Evolutionary conservation across 2,329 filamentous ascomycete species (phyloP).

Genomic region (Curvularia sp.): DNA sequence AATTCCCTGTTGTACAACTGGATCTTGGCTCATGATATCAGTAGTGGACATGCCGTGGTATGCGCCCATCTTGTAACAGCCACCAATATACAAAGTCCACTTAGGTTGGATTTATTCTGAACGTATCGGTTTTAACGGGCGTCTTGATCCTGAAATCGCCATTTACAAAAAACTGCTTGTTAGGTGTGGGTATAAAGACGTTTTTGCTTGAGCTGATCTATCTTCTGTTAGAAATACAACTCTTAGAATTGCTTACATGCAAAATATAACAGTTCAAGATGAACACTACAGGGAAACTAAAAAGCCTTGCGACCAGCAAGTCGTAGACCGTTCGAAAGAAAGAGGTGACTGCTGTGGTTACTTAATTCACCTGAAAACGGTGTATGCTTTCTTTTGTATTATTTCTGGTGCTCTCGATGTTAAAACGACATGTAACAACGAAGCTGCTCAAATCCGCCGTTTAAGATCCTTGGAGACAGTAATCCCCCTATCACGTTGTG

Average conservation of each 20-base stretch:
- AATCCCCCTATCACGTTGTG: not conserved
- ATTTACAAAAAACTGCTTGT: no score
- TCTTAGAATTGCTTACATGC: no score
- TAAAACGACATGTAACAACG: not conserved
- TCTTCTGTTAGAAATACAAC: no score
- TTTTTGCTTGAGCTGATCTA: no score
- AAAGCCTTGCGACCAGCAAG: not conserved
- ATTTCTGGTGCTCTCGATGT: not conserved
- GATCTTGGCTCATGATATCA: not conserved
- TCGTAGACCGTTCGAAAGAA: not conserved
- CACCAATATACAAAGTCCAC: not conserved
- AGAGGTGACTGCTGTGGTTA: not conserved
- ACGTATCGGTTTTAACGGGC: not conserved
- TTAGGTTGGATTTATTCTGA: not conserved
- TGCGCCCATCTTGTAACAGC: no score
- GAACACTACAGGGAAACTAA: no score
- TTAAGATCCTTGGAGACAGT: not conserved
- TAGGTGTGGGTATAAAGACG: no score
- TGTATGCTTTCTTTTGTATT: not conserved
- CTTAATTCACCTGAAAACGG: not conserved
- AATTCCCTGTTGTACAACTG: not conserved
- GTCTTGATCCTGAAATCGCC: not conserved
- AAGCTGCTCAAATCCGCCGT: not conserved
- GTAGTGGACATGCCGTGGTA: not conserved
- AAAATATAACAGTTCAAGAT: no score